Evolutionary conservation across 352 stramenopile species (phyloP), one percentile per base, ranked within the genome.

Genomic region (Blastocystis sp.): DNA sequence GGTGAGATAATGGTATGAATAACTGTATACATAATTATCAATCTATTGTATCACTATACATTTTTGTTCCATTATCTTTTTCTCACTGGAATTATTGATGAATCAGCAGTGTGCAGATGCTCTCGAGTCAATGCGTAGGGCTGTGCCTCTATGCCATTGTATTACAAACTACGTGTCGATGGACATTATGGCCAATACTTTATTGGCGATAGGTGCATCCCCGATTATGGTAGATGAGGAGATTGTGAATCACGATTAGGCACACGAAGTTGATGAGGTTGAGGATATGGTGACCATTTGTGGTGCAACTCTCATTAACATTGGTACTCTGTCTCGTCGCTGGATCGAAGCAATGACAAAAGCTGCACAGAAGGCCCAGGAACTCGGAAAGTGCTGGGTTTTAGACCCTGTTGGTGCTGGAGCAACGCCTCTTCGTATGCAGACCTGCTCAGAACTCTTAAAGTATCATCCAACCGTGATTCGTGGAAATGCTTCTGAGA

Each of bases 91-190:
- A 58, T 65, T 83, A 37, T 66, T 49, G 4, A 58, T 87, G 54
- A 87, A 87, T 27, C 37, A 74, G 39, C 59, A 63, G 24, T 74
- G 59, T 54, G 77, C 51, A 24, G 65, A 87, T 9, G 77, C 77
- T 58, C 77, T 87, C 27, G 77, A 78, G 24, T 32, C 29, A 24
- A 87, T 87, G 77, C 49, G 77, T 19, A 87, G 59, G 42, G 67
- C 71, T 21, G 56, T 46, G 16, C 77, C 77, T 32, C 61, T 87
- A n/a, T 74, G 59, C 42, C 77, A 87, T 87, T 78, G 65, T 6
- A 87, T 87, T 42, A 87, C 77, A 32, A 87, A 87, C 49, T 87
- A 65, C 24, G 77, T 87, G 37, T 74, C 77, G 11, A 87, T 87
- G 77, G 77, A 87, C 43, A 77, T 87, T 54, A 78, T 78, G 59